A percentile compares a stretch with the other conserved stretches of the same genome.
Evolutionary conservation across 306 rosid species (phyloP).

Genomic region (Cucurbita moschata): DNA sequence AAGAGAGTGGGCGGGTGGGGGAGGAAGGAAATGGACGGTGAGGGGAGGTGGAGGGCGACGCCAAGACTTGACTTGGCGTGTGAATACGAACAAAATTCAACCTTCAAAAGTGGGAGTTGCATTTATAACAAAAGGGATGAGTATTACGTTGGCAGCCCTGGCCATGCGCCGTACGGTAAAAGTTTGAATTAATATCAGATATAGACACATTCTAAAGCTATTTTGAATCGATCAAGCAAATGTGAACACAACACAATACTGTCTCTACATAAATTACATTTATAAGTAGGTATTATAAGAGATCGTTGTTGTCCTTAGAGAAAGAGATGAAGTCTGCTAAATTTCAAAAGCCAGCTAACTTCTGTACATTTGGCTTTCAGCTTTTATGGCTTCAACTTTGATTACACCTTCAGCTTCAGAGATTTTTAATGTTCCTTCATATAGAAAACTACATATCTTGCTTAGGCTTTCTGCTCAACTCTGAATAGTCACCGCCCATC

Average conservation of each 20-base stretch:
- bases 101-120: neutral
- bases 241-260: neutral
- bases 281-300: neutral
- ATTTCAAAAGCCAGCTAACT: constrained; percentile 24
- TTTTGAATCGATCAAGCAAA: neutral
- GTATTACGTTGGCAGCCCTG: neutral
- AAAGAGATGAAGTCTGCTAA: constrained; percentile 17
- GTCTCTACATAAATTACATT: neutral
- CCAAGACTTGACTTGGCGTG: neutral
- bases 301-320: neutral
- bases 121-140: neutral
- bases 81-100: neutral
- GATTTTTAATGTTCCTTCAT: neutral
- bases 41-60: too few relatives aligned
- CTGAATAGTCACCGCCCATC: constrained; percentile 94
- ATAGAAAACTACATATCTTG: constrained; percentile 52
- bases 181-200: neutral
- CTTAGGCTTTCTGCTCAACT: constrained; percentile 89
- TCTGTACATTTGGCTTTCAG: constrained; percentile 41
- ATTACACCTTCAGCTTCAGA: neutral
- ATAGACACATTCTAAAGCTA: neutral
- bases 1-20: too few relatives aligned
- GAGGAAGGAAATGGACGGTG: too few relatives aligned
- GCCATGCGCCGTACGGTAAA: too few relatives aligned
- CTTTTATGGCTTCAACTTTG: constrained; percentile 3